A percentile compares a stretch with the other conserved stretches of the same genome.
Evolutionary conservation across 768 basidiomycete species (phyloP).

Genomic region (Chlorophyllum brunneum): DNA sequence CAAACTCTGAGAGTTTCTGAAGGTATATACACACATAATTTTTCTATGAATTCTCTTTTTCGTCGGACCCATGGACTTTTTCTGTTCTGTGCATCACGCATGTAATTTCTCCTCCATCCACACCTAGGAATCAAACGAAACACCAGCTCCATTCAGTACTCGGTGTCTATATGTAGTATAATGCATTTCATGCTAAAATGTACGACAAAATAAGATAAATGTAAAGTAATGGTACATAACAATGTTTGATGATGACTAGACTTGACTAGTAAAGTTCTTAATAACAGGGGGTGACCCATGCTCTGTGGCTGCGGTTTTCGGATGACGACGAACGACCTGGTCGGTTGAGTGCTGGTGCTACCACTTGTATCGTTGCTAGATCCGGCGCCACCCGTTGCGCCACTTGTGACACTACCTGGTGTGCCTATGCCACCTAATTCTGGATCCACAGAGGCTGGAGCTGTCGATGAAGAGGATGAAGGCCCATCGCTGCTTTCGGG

Average conservation of each 20-base stretch:
- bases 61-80: neutral
- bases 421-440: conserved; percentile 30
- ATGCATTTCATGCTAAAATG: conserved; percentile 9
- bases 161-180: conserved; percentile 4
- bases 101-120: too few relatives aligned
- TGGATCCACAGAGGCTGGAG: conserved; percentile 26
- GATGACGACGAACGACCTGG: conserved; percentile 67
- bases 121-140: neutral
- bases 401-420: conserved; percentile 20
- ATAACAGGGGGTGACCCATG: conserved; percentile 20
- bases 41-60: neutral
- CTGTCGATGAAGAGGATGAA: conserved; percentile 13
- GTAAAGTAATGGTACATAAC: conserved; percentile 7
- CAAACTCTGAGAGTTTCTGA: neutral
- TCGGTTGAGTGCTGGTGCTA: conserved; percentile 24
- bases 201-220: conserved; percentile 7
- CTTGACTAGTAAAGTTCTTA: neutral
- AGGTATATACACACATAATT: too few relatives aligned
- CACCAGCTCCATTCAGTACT: neutral
- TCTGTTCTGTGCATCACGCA: too few relatives aligned
- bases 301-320: conserved; percentile 47
- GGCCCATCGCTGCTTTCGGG: conserved; percentile 55
- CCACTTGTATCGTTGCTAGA: conserved; percentile 11
- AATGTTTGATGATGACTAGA: too few relatives aligned
- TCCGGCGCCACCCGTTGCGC: neutral